Base-by-base conservation (phyloP, 169 alveolate species). In the Eimeria praecox region DNA sequence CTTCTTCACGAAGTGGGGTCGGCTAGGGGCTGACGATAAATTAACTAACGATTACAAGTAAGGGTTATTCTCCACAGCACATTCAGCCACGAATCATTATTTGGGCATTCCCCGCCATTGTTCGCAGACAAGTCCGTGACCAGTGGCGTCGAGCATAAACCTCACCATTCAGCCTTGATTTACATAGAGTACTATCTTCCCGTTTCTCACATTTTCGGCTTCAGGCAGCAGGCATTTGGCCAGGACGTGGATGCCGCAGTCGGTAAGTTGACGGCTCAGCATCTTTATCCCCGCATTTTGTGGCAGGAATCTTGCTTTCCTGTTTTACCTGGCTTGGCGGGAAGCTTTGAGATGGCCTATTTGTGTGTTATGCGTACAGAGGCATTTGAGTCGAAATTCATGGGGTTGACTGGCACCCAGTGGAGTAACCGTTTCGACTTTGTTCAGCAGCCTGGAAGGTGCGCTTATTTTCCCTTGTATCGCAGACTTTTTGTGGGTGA, bases 21-120 rank as follows among this genome's bases (percentile, higher is more conserved):
- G 96, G 30, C 88, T 95, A 27, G 96, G 96, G n/a, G 96, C 96
- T 18, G 96, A 95, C 73, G 95, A 87, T 44, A 88, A 85, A 40
- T 22, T 77, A 20, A 95, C 96, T 10, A 95, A 95, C 83, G 94
- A 95, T 62, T 83, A 95, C 71, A 66, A 83, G 83, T 83, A 89
- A 59, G 92, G n/a, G 20, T 18, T 20, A 44, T 62, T 16, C 54
- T 54, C n/a, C 42, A 27, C 40, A 56, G n/a, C 33, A 18, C 8
- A 56, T 38, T 35, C 35, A 30, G 18, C 20, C 56, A 33, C 75
- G 12, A 38, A 18, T 5, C 38, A 33, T 83, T 80, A 16, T 18
- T 20, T 38, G 4, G 64, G 12, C 46, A 24, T 22, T 33, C 52
- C 16, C 46, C 54, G 6, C 24, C 27, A 56, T 35, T 49, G 0